Evolutionary conservation across 2,329 filamentous ascomycete species (phyloP).

Genomic region (Orbilia ellipsospora): DNA sequence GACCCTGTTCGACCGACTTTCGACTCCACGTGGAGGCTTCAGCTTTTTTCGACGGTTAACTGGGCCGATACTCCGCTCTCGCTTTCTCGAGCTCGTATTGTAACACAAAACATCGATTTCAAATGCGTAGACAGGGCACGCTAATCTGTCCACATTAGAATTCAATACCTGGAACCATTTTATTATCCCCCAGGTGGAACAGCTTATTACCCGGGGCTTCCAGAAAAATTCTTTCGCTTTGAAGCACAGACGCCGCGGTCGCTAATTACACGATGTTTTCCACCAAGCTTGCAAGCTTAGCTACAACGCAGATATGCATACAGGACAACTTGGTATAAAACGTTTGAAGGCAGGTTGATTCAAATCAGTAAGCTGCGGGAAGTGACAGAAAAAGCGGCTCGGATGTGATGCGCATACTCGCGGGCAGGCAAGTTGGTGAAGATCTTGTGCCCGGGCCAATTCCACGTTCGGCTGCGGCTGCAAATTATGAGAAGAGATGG

Average conservation of each 20-base stretch:
- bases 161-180: constrained; percentile 48
- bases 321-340: background rate
- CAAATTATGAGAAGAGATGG: constrained; percentile 12
- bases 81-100: constrained; percentile 37
- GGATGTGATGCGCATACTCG: constrained; percentile 39
- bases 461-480: constrained; percentile 42
- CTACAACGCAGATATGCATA: background rate
- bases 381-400: constrained; percentile 35
- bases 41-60: constrained; percentile 31
- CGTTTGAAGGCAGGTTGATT: background rate
- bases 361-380: background rate
- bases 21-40: constrained; percentile 39
- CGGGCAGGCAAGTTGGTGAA: constrained; percentile 19
- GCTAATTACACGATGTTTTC: too few species aligned
- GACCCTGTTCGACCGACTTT: constrained; percentile 24
- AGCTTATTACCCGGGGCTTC: constrained; percentile 43
- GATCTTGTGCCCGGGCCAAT: constrained; percentile 41
- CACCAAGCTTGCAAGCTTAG: too few species aligned
- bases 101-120: constrained; percentile 28
- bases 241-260: too few species aligned
- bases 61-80: constrained; percentile 45
- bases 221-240: constrained; percentile 49
- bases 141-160: constrained; percentile 42
- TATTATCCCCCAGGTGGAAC: constrained; percentile 30
- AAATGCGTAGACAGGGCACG: constrained; percentile 41